Evolutionary conservation across 805 yeast genomes (phyloP), one percentile per base, ranked within the genome.

Genomic region (Candida argentea): DNA sequence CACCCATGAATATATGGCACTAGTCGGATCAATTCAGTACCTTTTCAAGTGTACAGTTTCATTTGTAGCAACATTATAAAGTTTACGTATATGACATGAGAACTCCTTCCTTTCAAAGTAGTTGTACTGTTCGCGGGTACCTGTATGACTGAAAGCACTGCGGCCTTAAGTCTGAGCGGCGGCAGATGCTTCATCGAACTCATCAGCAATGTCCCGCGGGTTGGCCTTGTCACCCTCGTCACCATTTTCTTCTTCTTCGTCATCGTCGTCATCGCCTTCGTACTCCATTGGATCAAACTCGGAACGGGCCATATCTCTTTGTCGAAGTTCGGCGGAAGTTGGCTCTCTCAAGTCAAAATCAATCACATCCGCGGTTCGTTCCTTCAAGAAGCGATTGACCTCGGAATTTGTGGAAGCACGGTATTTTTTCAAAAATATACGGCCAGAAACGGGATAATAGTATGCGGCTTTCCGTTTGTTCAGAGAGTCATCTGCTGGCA

Each of bases 401-500:
- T 62, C 66, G n/a, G 57, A 43, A 39, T 61, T 68, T 26, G 73
- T 64, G 21, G 73, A 77, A 9, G 85, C 73, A 53, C 95, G 74
- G 50, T 94, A 76, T 49, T 89, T 79, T 59, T 82, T 85, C 48
- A 91, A 71, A 39, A 79, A 91, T 24, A 84, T 67, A 41, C 78
- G 75, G 20, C 87, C 85, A 9, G 70, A 61, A 11, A 89, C 59
- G 6, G 96, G 95, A 34, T 80, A 73, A 49, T 80, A 91, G 42
- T 67, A 70, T 3, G 85, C 94, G 6, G 71, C 63, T 15, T 61
- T 56, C 18, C 70, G 54, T 26, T 68, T 70, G 28, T 61, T 66
- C 5, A 38, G 9, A 16, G 25, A 35, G 10, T 35, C 35, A 15
- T 38, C 46, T 25, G 65, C 72, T 5, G 57, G 44, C 5, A 50